Base-by-base conservation (phyloP, 2,329 filamentous ascomycete species). In the Colletotrichum simmondsii region DNA sequence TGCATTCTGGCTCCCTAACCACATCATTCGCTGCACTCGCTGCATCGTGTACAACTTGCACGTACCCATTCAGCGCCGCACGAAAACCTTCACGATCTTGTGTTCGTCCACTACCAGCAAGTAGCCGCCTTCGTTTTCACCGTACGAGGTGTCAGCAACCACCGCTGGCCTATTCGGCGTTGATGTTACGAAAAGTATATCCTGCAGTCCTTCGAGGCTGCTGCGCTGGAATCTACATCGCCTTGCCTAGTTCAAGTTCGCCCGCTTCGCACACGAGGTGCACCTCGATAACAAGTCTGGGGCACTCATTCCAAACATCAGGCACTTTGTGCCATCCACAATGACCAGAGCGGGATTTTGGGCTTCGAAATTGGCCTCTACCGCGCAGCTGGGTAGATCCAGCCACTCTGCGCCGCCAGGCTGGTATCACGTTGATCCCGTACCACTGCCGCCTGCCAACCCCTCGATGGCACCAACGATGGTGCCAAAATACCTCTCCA, bases 371-470 rank as follows among this genome's bases (percentile, higher is more conserved):
- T 53, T 72, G 66, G 65, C 22, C 65, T 65, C 37, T 65, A 70
- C 71, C 71, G 28, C 46, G 32, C 60, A 60, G 66, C 71, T 57
- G 71, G 71, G 68, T 61, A 61, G 54, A 72, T 71, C 60, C 66
- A 72, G 71, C 71, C 71, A 70, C 49, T 65, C 26, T 49, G 49
- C 56, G 60, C 60, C 66, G 56, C 61, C 66, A n/a, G 35, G 35
- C 60, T 37, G 35, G 49, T 57, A 52, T 54, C 69, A 65, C 66
- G 12, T 35, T 61, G 66, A 59, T 63, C 57, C 58, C 52, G 62
- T 67, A 35, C 68, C 71, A 72, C 58, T 63, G n/a, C 52, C 67
- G 61, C 56, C 35, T 22, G n/a, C 57, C 61, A 10, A 30, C 35
- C 61, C 46, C 65, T 57, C 28, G 32, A 42, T n/a, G 24, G 35